phyloP scores from a whole-genome alignment of 192 early-diverging fungal genomes.

The Podila epicladia region DNA sequence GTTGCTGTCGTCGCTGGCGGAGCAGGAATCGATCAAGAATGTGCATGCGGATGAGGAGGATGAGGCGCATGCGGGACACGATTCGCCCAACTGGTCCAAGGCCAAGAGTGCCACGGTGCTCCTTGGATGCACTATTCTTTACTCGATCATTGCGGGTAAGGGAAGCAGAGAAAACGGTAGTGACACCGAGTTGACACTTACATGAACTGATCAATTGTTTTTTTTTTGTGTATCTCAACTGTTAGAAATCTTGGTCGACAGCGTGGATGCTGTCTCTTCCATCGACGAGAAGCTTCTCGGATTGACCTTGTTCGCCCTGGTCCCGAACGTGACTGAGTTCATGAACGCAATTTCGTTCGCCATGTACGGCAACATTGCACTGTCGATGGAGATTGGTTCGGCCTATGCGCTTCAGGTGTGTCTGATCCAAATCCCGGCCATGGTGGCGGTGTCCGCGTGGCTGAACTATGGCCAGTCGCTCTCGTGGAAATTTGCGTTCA shows the following conservation, averaged over 20 bases:
- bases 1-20: conserved; percentile 35
- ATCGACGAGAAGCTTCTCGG: conserved; percentile 92
- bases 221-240: conserved; percentile 6
- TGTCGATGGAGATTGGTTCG: conserved; percentile 93
- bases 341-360: conserved; percentile 96
- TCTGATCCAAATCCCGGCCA: conserved; percentile 92
- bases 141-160: conserved; percentile 83
- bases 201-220: not conserved
- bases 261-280: conserved; percentile 78
- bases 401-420: conserved; percentile 96
- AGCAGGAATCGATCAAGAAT: conserved; percentile 30
- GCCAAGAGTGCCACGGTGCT: conserved; percentile 82
- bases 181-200: not conserved
- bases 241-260: conserved; percentile 87
- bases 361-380: conserved; percentile 84
- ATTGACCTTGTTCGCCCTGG: conserved; percentile 92
- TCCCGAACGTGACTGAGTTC: conserved; percentile 97
- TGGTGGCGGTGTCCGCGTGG: conserved; percentile 86
- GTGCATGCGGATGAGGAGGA: conserved; percentile 66
- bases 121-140: conserved; percentile 83
- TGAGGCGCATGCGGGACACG: conserved; percentile 80
- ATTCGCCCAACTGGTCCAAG: conserved; percentile 93
- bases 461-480: conserved; percentile 32
- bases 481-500: conserved; percentile 47
- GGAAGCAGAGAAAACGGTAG: not conserved